Evolutionary conservation across 140 eudicot species (phyloP).

Genomic region (Flaveria floridana): DNA sequence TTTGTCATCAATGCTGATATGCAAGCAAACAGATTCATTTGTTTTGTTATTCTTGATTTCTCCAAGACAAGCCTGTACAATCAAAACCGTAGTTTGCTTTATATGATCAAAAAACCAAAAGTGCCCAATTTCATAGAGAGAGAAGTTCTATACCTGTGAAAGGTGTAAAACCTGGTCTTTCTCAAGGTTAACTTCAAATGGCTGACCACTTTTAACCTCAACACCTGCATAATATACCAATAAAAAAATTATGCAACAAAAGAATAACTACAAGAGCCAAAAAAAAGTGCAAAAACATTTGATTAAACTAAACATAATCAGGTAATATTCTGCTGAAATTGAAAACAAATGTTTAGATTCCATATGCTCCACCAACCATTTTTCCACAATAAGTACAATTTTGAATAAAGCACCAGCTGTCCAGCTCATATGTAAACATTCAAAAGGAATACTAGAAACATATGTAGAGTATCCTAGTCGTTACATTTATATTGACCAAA

Average conservation of each 20-base stretch:
- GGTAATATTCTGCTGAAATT: not conserved
- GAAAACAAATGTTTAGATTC: not conserved
- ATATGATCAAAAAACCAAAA: not conserved
- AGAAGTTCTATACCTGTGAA: constrained; percentile 58
- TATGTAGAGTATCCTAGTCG: not conserved
- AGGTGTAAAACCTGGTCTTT: constrained; percentile 66
- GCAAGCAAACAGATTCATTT: constrained; percentile 53
- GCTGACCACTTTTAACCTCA: constrained; percentile 72
- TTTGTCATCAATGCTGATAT: constrained; percentile 49
- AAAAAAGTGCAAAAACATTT: not conserved
- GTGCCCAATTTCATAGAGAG: not conserved
- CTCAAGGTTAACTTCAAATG: constrained; percentile 47
- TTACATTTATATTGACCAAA: not conserved
- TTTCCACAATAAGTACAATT: not conserved
- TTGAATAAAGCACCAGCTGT: not conserved
- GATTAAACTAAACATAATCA: not conserved
- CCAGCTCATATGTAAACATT: not conserved
- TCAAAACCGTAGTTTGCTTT: not conserved
- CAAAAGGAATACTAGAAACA: not conserved
- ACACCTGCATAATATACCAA: constrained; percentile 40
- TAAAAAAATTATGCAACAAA: not conserved
- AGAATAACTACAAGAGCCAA: not conserved
- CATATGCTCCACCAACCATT: not conserved
- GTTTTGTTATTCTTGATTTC: constrained; percentile 59
- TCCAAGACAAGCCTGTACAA: constrained; percentile 67